phyloP scores from a whole-genome alignment of 2,329 filamentous ascomycete genomes.

The Microdochium paspali region DNA sequence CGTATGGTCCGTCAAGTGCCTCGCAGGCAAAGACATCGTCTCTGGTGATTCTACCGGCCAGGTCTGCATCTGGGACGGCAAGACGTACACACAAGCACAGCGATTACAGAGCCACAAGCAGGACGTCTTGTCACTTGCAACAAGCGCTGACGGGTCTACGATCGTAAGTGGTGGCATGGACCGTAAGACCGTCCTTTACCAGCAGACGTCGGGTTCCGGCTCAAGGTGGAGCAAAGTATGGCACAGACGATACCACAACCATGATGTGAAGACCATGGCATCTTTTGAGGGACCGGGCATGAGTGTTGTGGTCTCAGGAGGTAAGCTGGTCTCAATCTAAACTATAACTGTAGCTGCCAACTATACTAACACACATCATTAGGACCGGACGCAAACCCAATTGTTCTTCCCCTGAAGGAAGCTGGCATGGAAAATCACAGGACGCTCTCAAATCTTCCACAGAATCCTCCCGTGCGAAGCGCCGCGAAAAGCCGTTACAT shows the following conservation, averaged over 20 bases:
- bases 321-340: slow-evolving; percentile 33
- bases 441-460: slow-evolving; percentile 74
- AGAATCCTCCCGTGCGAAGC: slow-evolving; percentile 63
- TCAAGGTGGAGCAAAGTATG: slow-evolving; percentile 77
- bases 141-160: slow-evolving; percentile 68
- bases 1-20: slow-evolving; percentile 86
- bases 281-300: slow-evolving; percentile 76
- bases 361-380: slow-evolving; percentile 18
- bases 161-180: slow-evolving; percentile 92
- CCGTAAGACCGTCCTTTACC: slow-evolving; percentile 75
- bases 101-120: slow-evolving; percentile 80
- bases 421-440: slow-evolving; percentile 75
- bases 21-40: slow-evolving; percentile 81
- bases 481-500: slow-evolving; percentile 66
- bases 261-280: slow-evolving; percentile 93
- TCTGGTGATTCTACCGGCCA: slow-evolving; percentile 94
- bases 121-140: slow-evolving; percentile 81
- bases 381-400: slow-evolving; percentile 80
- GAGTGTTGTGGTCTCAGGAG: slow-evolving; percentile 86
- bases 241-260: slow-evolving; percentile 78
- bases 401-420: slow-evolving; percentile 71
- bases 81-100: slow-evolving; percentile 81
- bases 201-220: slow-evolving; percentile 48
- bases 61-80: slow-evolving; percentile 86
- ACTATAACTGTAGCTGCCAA: background rate